Evolutionary conservation across 768 basidiomycete species (phyloP).

Genomic region (Pisolithus marmoratus): DNA sequence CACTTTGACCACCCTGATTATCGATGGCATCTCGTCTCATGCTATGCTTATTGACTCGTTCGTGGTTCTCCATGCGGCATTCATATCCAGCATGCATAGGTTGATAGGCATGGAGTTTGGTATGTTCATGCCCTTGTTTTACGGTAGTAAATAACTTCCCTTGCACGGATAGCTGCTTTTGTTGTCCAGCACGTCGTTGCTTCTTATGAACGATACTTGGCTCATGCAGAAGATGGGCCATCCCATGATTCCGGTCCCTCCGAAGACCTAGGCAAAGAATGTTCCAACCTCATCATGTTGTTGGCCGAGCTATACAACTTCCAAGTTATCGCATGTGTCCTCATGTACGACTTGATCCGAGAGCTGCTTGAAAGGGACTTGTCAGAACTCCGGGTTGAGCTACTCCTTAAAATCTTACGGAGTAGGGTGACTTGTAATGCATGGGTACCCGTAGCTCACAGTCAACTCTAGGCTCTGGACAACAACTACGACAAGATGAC

Average conservation of each 20-base stretch:
- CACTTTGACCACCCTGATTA: slow-evolving; percentile 67
- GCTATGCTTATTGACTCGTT: slow-evolving; percentile 83
- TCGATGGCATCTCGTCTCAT: slow-evolving; percentile 75
- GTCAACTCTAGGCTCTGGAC: slow-evolving; percentile 68
- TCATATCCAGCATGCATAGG: slow-evolving; percentile 77
- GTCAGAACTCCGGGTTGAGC: slow-evolving; percentile 77
- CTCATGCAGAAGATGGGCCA: too few species aligned
- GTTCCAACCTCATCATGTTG: slow-evolving; percentile 81
- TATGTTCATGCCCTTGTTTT: slow-evolving; percentile 30
- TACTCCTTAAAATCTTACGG: slow-evolving; percentile 77
- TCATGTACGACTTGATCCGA: slow-evolving; percentile 90
- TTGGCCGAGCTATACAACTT: slow-evolving; percentile 95
- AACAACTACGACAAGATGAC: slow-evolving; percentile 88
- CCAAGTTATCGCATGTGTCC: slow-evolving; percentile 80
- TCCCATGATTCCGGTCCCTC: slow-evolving; percentile 22
- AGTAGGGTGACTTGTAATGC: slow-evolving; percentile 41
- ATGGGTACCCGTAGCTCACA: neutral
- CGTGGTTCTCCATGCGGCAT: slow-evolving; percentile 81
- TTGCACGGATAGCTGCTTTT: too few species aligned
- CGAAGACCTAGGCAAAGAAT: slow-evolving; percentile 70
- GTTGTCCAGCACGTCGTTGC: slow-evolving; percentile 72
- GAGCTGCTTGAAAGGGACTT: slow-evolving; percentile 59
- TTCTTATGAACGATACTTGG: too few species aligned
- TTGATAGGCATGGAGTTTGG: slow-evolving; percentile 86
- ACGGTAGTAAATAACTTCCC: slow-evolving; percentile 4